Percentiles rank a stretch among this genome's conserved stretches.
Conservation (phyloP, 225 moss, liverwort and hornwort genomes). For the Thuidium tamariscinum region DNA sequence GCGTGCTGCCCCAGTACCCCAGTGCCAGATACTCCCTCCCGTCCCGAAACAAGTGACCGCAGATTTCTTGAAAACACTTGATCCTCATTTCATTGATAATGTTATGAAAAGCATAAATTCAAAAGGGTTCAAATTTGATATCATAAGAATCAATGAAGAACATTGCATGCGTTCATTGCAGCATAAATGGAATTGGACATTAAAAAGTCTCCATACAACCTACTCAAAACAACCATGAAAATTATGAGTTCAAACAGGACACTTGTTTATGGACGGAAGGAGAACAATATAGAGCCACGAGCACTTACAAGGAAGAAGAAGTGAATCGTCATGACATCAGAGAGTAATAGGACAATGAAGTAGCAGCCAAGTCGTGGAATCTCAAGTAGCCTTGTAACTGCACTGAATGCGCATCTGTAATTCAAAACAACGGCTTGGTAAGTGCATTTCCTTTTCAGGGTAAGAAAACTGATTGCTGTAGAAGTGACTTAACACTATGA, state of each 20-base stretch:
- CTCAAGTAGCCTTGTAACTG: conserved; percentile 71
- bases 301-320: conserved; percentile 93
- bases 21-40: background rate
- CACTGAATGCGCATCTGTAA: conserved; percentile 83
- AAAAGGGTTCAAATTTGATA: background rate
- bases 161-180: background rate
- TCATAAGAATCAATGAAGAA: background rate
- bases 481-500: background rate
- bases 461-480: background rate
- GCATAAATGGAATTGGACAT: background rate
- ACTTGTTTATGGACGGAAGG: background rate
- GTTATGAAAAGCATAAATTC: background rate
- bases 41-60: no score
- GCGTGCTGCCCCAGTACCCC: background rate
- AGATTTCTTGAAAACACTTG: background rate
- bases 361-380: conserved; percentile 94
- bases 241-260: background rate
- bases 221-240: background rate
- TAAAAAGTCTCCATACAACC: background rate
- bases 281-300: background rate
- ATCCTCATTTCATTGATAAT: background rate
- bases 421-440: background rate
- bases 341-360: conserved; percentile 79
- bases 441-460: background rate
- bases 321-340: conserved; percentile 97